Evolutionary conservation across 2,329 filamentous ascomycete genomes (phyloP), one percentile per base, ranked within the genome.

Genomic region (Fusarium decemcellulare): DNA sequence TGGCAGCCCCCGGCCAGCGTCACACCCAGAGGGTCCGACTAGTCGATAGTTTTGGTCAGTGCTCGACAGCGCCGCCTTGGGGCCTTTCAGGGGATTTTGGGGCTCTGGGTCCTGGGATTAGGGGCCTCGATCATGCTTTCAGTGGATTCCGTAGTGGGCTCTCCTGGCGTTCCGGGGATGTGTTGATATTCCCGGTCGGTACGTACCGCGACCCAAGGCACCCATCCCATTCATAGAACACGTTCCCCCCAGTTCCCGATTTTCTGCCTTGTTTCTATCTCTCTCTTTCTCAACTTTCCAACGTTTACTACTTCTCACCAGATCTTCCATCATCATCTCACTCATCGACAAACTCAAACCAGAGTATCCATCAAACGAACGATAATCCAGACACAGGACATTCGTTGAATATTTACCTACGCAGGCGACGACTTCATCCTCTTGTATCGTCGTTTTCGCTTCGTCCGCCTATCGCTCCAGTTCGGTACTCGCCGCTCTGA

Each of bases 201-300:
- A 70, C 67, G 67, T 70, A 65, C 67, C 61, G 23, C 42, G 27
- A 37, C 42, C 63, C 70, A 74, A 77, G 74, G 74, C 76, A 75
- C 54, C 72, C 72, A 70, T 74, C 72, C 73, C 77, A 76, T 78
- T 77, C 75, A 78, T 76, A 80, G 76, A 76, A 68, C 69, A 71
- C 70, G 61, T 53, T 57, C 48, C 68, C 72, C 76, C 77, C 73
- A 70, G 71, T 76, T 75, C 65, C 68, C 55, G 65, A 54, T 59
- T 69, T 63, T 64, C 70, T 70, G 71, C 74, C 69, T 69, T 69
- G 66, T 51, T 72, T 65, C 65, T 61, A 54, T 61, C 73, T 70
- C 65, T 73, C 55, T 53, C 65, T 52, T 66, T 71, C 66, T 63
- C 65, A 62, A 67, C 64, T 72, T 65, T 67, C 55, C 66, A 71